Evolutionary conservation across 768 basidiomycete species (phyloP), one percentile per base, ranked within the genome.

Genomic region (Termitomyces sp.): DNA sequence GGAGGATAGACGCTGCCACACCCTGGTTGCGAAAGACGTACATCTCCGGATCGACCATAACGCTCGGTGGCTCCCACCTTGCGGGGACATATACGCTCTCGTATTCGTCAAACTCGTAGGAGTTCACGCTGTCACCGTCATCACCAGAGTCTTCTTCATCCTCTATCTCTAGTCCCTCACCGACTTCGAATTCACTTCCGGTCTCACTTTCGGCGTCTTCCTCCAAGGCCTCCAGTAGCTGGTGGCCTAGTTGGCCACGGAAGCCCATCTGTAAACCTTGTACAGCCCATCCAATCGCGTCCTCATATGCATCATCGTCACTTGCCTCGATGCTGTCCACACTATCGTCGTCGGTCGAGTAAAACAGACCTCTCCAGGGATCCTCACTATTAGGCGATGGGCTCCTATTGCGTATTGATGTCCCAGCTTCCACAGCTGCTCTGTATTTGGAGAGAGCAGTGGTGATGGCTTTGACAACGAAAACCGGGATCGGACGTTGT

Each of bases 401-500:
- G 51, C 61, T 67, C 52, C 61, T 60, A 6, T 34, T 32, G 20
- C 31, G 43, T 5, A 32, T 42, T 20, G 29, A 40, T 15, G 10
- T 34, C 20, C 47, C 59, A 25, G 59, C 25, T 37, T 46, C 55
- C 25, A 31, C 36, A 25, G 49, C 46, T 34, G 40, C 47, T 38
- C 58, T 66, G 32, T 63, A 37, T 62, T 82, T 84, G 40, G 72
- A 70, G 15, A 91, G 66, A 3, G 81, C 76, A 14, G 77, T 71
- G 0, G 80, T 78, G 32, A 91, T 77, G 17, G 81, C 77, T 71
- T 89, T 89, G 53, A 92, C 78, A 67, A 89, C 70, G 67, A 88
- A 91, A 29, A 89, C 76, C 0, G 88, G 89, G 31, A 85, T 82
- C 5, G 90, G 90, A 32, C 86, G 82, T 52, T 78, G 78, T 31